Percentiles rank a stretch among this genome's conserved stretches.
These are phyloP conservation scores for Pythium utonaiense DNA, from an alignment of 352 stramenopile genomes.

Conservation along the genomic window DNA sequence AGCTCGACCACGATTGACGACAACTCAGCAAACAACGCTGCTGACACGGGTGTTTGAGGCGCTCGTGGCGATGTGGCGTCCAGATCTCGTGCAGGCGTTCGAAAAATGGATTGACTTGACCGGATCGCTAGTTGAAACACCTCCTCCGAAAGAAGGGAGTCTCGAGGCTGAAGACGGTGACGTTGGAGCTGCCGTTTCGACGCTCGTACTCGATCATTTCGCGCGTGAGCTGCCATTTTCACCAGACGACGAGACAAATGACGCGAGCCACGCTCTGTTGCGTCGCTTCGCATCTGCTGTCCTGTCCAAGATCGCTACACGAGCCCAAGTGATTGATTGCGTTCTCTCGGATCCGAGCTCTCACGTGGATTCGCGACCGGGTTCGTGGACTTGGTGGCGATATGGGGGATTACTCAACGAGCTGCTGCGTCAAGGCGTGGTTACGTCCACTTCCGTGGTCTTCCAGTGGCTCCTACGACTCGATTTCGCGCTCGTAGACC, in stretches of 20 bases:
- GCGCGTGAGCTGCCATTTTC: conserved; percentile 2
- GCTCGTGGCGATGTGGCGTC: neutral
- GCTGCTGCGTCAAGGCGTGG: neutral
- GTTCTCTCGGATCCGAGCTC: neutral
- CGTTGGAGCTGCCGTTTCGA: neutral
- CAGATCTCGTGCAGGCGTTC: neutral
- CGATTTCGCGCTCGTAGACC: conserved; percentile 4
- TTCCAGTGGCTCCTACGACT: conserved; percentile 12
- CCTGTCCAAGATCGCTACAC: conserved; percentile 7
- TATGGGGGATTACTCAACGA: conserved; percentile 1
- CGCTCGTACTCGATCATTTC: conserved; percentile 2
- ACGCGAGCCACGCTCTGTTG: neutral
- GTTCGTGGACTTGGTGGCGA: conserved; percentile 7
- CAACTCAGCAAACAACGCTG: conserved; percentile 1
- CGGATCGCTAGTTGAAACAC: conserved; percentile 2
- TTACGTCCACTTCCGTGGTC: conserved; percentile 1
- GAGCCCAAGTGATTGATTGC: neutral
- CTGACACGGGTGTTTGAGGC: conserved; percentile 10
- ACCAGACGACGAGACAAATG: neutral
- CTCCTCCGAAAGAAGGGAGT: neutral
- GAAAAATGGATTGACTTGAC: conserved; percentile 9
- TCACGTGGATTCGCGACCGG: neutral
- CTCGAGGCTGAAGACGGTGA: neutral
- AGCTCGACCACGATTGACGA: neutral
- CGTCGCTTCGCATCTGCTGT: neutral